Evolutionary conservation across 805 yeast species (phyloP).

Genomic region (Dipodascus geniculatus): DNA sequence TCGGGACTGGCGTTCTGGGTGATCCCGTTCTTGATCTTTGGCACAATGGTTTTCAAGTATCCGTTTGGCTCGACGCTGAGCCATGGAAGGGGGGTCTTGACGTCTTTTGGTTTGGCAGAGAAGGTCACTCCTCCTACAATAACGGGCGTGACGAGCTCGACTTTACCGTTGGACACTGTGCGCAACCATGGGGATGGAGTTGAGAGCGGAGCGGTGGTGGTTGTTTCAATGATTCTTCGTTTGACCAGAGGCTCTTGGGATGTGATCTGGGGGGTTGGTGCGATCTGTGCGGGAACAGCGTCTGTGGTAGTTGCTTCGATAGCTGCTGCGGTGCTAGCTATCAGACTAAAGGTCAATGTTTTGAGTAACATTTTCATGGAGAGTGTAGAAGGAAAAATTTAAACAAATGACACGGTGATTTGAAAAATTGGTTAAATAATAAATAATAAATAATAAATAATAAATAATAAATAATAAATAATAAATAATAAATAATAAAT

Average conservation of each 20-base stretch:
- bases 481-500: no score
- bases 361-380: background rate
- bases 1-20: conserved; percentile 58
- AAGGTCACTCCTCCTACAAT: conserved; percentile 54
- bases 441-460: no score
- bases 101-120: conserved; percentile 36
- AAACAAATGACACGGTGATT: no score
- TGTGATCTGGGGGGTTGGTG: background rate
- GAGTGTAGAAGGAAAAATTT: background rate
- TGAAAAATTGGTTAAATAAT: no score
- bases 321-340: background rate
- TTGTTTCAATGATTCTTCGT: background rate
- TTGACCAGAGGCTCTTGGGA: background rate
- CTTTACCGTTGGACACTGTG: conserved; percentile 42
- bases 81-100: conserved; percentile 68
- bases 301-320: background rate
- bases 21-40: conserved; percentile 61
- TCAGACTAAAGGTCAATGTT: background rate
- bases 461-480: no score
- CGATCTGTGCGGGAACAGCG: background rate
- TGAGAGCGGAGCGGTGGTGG: background rate
- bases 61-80: conserved; percentile 67
- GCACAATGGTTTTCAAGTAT: conserved; percentile 64
- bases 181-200: conserved; percentile 52
- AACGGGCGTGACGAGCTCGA: conserved; percentile 55